A percentile compares a stretch with the other conserved stretches of the same genome.
Evolutionary conservation across 202 grass and related monocot genomes (phyloP).

Genomic region (Zizania palustris): DNA sequence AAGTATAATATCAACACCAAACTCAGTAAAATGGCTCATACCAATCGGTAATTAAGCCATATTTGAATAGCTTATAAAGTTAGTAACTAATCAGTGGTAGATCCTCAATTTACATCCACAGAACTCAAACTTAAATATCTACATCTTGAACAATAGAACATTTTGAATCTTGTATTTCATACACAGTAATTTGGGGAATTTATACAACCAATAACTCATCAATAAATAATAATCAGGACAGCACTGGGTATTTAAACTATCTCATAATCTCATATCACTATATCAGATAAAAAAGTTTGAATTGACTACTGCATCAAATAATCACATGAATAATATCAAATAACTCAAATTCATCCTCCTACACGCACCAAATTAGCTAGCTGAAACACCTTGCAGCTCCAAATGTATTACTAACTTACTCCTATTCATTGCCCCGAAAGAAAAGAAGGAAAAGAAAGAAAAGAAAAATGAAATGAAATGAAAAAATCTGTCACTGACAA

Average conservation of each 20-base stretch:
- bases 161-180: not conserved
- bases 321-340: too few relatives aligned
- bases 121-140: conserved; percentile 11
- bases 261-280: too few relatives aligned
- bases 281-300: conserved; percentile 17
- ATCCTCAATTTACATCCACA: conserved; percentile 4
- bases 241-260: not conserved
- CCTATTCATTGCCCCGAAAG: too few relatives aligned
- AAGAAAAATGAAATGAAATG: too few relatives aligned
- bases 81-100: too few relatives aligned
- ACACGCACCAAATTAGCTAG: not conserved
- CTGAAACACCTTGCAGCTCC: not conserved
- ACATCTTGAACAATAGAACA: not conserved
- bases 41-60: not conserved
- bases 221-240: too few relatives aligned
- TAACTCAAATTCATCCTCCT: not conserved
- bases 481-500: too few relatives aligned
- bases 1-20: conserved; percentile 16
- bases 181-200: not conserved
- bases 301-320: not conserved
- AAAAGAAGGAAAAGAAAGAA: too few relatives aligned
- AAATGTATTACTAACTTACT: not conserved
- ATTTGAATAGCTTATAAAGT: not conserved
- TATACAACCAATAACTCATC: not conserved
- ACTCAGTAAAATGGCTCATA: conserved; percentile 1